Conservation (phyloP, 148 eudicot species). For the Gaultheria prostrata region DNA sequence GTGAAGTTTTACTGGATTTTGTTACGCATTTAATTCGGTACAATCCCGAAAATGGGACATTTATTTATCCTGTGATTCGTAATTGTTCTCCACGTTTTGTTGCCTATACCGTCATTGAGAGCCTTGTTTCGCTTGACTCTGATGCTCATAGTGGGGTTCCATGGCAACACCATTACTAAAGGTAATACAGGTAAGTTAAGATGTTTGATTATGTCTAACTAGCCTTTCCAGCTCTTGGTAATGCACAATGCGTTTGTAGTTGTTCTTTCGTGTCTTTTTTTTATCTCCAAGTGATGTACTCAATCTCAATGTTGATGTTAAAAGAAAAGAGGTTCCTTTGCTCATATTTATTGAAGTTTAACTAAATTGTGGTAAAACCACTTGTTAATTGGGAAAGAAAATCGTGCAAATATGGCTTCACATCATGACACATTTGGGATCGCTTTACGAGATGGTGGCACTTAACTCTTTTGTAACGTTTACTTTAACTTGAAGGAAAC, state of each 20-base stretch:
- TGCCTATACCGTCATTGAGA: neutral
- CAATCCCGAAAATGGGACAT: neutral
- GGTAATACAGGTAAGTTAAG: neutral
- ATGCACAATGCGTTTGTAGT: neutral
- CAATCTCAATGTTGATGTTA: neutral
- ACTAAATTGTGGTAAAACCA: neutral
- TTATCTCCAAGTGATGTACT: neutral
- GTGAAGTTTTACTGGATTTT: constrained; percentile 8
- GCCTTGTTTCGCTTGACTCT: neutral
- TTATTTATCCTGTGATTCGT: neutral
- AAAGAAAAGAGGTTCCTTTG: neutral
- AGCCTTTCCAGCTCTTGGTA: neutral
- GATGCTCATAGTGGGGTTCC: neutral
- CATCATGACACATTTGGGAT: neutral
- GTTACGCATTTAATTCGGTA: neutral
- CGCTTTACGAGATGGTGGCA: neutral
- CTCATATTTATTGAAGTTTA: neutral
- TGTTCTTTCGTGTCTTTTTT: neutral
- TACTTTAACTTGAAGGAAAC: neutral
- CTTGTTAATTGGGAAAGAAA: neutral
- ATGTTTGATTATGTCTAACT: neutral
- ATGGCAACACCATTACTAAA: neutral
- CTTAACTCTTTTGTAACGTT: neutral
- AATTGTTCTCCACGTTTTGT: too few species aligned
- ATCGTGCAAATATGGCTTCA: neutral